Evolutionary conservation across 345 rosid species (phyloP).

Genomic region (Fremontodendron californicum): DNA sequence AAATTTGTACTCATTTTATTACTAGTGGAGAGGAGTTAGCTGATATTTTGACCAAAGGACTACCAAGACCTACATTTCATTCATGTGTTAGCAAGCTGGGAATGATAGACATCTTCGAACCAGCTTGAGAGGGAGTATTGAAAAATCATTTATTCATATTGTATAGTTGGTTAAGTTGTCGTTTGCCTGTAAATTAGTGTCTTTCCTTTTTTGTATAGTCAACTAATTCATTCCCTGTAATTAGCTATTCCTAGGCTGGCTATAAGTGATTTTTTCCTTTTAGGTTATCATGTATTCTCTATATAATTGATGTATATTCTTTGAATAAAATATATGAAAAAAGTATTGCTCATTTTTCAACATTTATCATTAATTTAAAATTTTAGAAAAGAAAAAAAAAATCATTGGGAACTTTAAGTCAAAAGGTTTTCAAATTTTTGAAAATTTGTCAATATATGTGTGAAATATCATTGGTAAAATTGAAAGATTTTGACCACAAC

Average conservation of each 20-base stretch:
- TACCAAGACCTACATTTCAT: too few species aligned
- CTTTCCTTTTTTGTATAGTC: neutral
- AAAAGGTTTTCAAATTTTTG: neutral
- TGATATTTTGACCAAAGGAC: neutral
- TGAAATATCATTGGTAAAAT: neutral
- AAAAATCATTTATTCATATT: neutral
- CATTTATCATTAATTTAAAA: too few species aligned
- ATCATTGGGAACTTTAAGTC: neutral
- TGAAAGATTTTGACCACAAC: neutral
- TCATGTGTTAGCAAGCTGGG: too few species aligned
- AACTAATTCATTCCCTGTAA: too few species aligned
- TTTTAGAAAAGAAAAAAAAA: neutral
- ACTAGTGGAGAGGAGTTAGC: neutral
- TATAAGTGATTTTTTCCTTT: too few species aligned
- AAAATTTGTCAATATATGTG: neutral
- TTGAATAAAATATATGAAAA: too few species aligned
- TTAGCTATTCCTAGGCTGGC: too few species aligned
- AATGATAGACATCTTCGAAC: too few species aligned
- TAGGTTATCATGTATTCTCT: too few species aligned
- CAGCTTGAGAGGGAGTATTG: neutral
- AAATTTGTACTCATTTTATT: neutral
- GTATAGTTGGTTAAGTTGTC: neutral
- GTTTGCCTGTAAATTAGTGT: neutral
- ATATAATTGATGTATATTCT: too few species aligned
- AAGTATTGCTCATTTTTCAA: too few species aligned